Percentiles rank a stretch among this genome's conserved stretches.
phyloP scores from a whole-genome alignment of 2,329 filamentous ascomycete species.

The Volutella citrinella region DNA sequence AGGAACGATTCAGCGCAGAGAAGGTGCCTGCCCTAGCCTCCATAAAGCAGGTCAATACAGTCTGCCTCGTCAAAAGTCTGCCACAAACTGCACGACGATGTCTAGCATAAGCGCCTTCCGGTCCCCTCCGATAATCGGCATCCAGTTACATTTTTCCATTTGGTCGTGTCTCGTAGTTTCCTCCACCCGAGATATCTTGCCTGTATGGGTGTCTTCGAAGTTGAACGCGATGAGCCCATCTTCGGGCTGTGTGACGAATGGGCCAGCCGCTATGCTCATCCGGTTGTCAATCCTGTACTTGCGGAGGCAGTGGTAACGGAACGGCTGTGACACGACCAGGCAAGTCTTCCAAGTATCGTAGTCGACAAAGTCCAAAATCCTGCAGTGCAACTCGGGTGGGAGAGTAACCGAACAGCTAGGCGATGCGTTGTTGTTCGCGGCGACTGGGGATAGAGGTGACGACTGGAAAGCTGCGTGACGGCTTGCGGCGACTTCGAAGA shows the following conservation, averaged over 20 bases:
- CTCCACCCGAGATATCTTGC: constrained; percentile 2
- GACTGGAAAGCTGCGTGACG: constrained; percentile 9
- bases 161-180: no score
- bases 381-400: constrained; percentile 12
- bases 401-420: no score
- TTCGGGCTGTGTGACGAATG: constrained; percentile 1
- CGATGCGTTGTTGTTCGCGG: no score
- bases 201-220: constrained; percentile 14
- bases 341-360: constrained; percentile 19
- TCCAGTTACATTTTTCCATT: constrained; percentile 4
- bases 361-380: constrained; percentile 17
- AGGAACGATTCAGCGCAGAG: no score
- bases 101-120: constrained; percentile 6
- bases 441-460: no score
- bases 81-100: constrained; percentile 2
- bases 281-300: constrained; percentile 16
- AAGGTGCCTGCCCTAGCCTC: no score
- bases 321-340: constrained; percentile 7
- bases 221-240: constrained; percentile 3
- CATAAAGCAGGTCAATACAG: no score
- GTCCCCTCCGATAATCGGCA: constrained; percentile 7
- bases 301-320: constrained; percentile 11
- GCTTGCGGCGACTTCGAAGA: constrained; percentile 16
- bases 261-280: constrained; percentile 9
- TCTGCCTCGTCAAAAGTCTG: no score